Percentiles rank a stretch among this genome's conserved stretches.
phyloP scores from a whole-genome alignment of 768 basidiomycete species.

The Astraeus odoratus region DNA sequence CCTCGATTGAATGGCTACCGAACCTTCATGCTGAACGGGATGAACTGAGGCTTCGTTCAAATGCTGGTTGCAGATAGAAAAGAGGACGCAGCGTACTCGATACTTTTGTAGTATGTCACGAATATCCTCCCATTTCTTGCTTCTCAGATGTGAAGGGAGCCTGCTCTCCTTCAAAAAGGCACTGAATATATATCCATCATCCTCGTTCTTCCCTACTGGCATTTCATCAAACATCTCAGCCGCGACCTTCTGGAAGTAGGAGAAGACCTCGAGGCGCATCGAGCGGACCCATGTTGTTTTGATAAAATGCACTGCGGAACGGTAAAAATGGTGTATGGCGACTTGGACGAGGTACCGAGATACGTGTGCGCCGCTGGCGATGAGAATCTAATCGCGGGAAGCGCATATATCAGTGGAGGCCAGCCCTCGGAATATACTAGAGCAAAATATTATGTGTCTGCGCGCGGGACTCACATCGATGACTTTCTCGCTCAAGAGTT shows the following conservation, averaged over 20 bases:
- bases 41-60: constrained; percentile 46
- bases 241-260: constrained; percentile 56
- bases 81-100: constrained; percentile 36
- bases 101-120: constrained; percentile 64
- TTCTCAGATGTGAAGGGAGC: constrained; percentile 51
- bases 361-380: constrained; percentile 69
- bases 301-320: constrained; percentile 64
- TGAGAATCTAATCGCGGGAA: constrained; percentile 46
- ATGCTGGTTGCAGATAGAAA: constrained; percentile 2
- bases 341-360: constrained; percentile 76
- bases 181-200: constrained; percentile 62
- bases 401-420: constrained; percentile 22
- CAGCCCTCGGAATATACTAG: constrained; percentile 8
- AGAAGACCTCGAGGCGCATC: constrained; percentile 53
- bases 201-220: constrained; percentile 64
- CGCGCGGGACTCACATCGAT: constrained; percentile 51
- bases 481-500: constrained; percentile 54
- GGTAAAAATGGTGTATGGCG: constrained; percentile 74
- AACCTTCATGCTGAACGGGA: constrained; percentile 70
- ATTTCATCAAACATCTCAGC: constrained; percentile 57
- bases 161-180: constrained; percentile 65
- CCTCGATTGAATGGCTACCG: constrained; percentile 5
- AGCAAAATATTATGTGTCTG: constrained; percentile 17
- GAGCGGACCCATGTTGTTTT: constrained; percentile 70
- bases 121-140: constrained; percentile 57